These are phyloP conservation scores for Endoconidiophora polonica DNA, from an alignment of 2,329 filamentous ascomycete species.

Conservation along the genomic window DNA sequence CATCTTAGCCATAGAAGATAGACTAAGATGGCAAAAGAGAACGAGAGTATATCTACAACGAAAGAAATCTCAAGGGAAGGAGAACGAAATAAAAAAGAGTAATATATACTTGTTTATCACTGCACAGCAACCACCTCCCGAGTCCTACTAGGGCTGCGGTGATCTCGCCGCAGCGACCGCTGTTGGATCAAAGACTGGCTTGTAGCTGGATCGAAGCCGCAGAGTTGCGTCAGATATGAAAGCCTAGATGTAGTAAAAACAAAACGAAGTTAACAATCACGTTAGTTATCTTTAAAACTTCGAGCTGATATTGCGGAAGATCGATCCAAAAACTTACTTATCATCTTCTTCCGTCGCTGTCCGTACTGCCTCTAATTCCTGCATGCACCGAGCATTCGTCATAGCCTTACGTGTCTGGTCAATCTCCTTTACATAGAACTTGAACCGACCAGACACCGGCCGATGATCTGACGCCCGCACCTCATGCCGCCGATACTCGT, in stretches of 20 bases:
- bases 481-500: conserved; percentile 80
- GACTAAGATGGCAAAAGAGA: no score
- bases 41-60: no score
- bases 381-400: conserved; percentile 57
- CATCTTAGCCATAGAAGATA: no score
- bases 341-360: conserved; percentile 51
- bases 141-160: conserved; percentile 12
- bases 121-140: conserved; percentile 9
- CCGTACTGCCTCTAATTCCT: conserved; percentile 57
- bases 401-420: conserved; percentile 45
- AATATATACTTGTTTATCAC: neutral
- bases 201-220: conserved; percentile 37
- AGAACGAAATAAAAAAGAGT: no score
- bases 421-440: conserved; percentile 70
- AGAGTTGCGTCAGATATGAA: conserved; percentile 32
- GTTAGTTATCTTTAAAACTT: neutral
- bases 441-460: conserved; percentile 75
- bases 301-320: no score
- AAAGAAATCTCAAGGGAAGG: no score
- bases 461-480: conserved; percentile 83
- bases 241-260: conserved; percentile 22
- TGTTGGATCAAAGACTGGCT: conserved; percentile 31
- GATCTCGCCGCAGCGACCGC: conserved; percentile 7
- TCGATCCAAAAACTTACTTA: conserved; percentile 43
- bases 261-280: neutral